Evolutionary conservation across 2,329 filamentous ascomycete genomes (phyloP).

Genomic region (Bimuria novae-zelandiae): DNA sequence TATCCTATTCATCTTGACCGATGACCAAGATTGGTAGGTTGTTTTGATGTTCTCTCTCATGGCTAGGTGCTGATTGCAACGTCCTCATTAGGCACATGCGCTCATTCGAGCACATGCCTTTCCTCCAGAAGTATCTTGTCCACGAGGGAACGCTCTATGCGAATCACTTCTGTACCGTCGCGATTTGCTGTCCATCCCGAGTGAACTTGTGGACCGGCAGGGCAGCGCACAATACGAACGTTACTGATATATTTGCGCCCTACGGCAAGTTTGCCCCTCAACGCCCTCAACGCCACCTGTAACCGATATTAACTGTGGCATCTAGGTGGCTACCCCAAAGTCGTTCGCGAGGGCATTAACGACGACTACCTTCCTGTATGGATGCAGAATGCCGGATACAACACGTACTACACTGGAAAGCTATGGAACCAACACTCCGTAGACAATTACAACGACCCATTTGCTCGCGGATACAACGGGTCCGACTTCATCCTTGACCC

Average conservation of each 20-base stretch:
- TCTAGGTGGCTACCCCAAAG: conserved; percentile 63
- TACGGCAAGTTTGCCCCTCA: too few relatives aligned
- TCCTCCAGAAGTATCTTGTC: conserved; percentile 59
- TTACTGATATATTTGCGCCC: conserved; percentile 61
- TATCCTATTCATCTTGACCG: conserved; percentile 68
- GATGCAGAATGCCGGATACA: conserved; percentile 69
- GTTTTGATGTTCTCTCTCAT: too few relatives aligned
- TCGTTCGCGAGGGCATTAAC: conserved; percentile 66
- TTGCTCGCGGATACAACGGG: not conserved
- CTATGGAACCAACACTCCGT: conserved; percentile 70
- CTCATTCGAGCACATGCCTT: conserved; percentile 65
- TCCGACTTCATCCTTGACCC: not conserved
- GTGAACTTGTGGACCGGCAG: conserved; percentile 68
- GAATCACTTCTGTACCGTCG: conserved; percentile 67
- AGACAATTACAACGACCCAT: conserved; percentile 58
- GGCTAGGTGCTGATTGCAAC: too few relatives aligned
- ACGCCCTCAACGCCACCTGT: conserved; percentile 19
- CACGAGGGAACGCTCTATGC: conserved; percentile 62
- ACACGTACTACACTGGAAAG: conserved; percentile 72
- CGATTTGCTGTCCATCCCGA: conserved; percentile 69
- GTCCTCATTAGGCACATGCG: conserved; percentile 63
- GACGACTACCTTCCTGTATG: conserved; percentile 70
- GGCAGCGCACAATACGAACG: conserved; percentile 71
- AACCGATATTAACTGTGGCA: not conserved
- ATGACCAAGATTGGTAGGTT: conserved; percentile 71